Conservation (phyloP, 2,329 filamentous ascomycete genomes). For the Sporothrix brunneoviolacea region DNA sequence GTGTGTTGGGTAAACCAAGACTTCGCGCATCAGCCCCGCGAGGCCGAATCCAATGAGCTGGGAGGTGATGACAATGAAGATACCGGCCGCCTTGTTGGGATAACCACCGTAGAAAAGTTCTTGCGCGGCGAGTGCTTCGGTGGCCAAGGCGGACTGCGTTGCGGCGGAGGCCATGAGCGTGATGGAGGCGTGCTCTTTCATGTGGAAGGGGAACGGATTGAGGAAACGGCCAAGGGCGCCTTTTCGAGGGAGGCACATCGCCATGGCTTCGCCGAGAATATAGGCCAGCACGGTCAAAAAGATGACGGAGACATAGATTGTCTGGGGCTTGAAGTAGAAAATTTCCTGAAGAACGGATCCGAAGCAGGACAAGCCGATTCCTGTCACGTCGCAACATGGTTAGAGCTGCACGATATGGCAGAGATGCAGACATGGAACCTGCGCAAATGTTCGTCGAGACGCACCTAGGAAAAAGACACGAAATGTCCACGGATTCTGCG, state of each 20-base stretch:
- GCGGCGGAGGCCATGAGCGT: slow-evolving; percentile 20
- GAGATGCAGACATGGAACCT: too few relatives aligned
- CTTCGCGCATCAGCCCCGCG: slow-evolving; percentile 38
- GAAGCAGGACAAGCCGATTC: slow-evolving; percentile 25
- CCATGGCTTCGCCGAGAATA: slow-evolving; percentile 29
- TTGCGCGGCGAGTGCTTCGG: slow-evolving; percentile 38
- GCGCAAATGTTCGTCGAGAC: too few relatives aligned
- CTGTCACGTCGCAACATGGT: background rate
- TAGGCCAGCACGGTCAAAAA: slow-evolving; percentile 40
- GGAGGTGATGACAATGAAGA: slow-evolving; percentile 41
- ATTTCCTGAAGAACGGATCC: slow-evolving; percentile 37
- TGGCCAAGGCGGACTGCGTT: slow-evolving; percentile 21
- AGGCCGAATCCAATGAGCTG: slow-evolving; percentile 44
- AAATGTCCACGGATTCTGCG: slow-evolving; percentile 19
- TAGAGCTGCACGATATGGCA: background rate
- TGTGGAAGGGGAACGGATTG: slow-evolving; percentile 23
- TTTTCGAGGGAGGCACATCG: slow-evolving; percentile 24
- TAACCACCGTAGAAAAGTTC: slow-evolving; percentile 38
- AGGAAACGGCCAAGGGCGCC: slow-evolving; percentile 26
- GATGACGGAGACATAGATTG: slow-evolving; percentile 35
- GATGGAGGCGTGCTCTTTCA: slow-evolving; percentile 21
- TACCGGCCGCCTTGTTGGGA: slow-evolving; percentile 31
- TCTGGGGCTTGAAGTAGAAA: slow-evolving; percentile 42
- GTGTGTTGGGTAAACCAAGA: slow-evolving; percentile 41
- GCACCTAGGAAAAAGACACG: slow-evolving; percentile 15